A percentile compares a stretch with the other conserved stretches of the same genome.
phyloP scores from a whole-genome alignment of 2,329 filamentous ascomycete genomes.

The Epicoccum sorghinum region DNA sequence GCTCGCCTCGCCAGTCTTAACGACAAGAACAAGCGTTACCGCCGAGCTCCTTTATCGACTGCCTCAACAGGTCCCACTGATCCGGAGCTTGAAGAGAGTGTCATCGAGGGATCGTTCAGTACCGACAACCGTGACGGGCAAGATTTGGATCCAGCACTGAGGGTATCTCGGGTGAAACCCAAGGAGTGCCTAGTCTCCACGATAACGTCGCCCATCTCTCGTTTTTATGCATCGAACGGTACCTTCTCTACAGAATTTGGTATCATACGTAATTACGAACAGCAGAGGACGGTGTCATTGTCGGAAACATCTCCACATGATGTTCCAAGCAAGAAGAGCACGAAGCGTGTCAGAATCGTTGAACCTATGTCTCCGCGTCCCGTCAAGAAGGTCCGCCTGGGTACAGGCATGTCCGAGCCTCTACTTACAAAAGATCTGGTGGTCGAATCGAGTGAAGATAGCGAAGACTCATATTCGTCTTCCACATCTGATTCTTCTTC shows the following conservation, averaged over 20 bases:
- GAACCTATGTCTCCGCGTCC: slow-evolving; percentile 14
- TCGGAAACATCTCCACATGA: not conserved
- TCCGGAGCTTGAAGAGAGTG: slow-evolving; percentile 18
- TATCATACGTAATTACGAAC: not conserved
- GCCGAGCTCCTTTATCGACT: slow-evolving; percentile 20
- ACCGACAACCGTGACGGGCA: too few species aligned
- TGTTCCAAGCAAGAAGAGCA: slow-evolving; percentile 9
- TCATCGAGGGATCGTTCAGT: not conserved
- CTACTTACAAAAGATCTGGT: not conserved
- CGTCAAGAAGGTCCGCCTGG: slow-evolving; percentile 22
- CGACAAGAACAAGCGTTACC: slow-evolving; percentile 29
- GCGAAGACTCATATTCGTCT: slow-evolving; percentile 9
- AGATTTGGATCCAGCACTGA: too few species aligned
- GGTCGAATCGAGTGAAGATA: slow-evolving; percentile 15
- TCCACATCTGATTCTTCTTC: slow-evolving; percentile 9
- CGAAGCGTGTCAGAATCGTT: slow-evolving; percentile 30
- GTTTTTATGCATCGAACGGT: slow-evolving; percentile 49
- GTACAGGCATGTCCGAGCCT: not conserved
- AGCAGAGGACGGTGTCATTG: slow-evolving; percentile 11
- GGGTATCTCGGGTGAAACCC: too few species aligned
- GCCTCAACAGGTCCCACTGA: slow-evolving; percentile 2
- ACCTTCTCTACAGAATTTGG: slow-evolving; percentile 55
- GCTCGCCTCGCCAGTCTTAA: slow-evolving; percentile 37
- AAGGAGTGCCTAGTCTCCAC: not conserved
- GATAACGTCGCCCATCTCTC: slow-evolving; percentile 28